Evolutionary conservation across 2,329 filamentous ascomycete species (phyloP).

Genomic region (Colletotrichum caudatum): DNA sequence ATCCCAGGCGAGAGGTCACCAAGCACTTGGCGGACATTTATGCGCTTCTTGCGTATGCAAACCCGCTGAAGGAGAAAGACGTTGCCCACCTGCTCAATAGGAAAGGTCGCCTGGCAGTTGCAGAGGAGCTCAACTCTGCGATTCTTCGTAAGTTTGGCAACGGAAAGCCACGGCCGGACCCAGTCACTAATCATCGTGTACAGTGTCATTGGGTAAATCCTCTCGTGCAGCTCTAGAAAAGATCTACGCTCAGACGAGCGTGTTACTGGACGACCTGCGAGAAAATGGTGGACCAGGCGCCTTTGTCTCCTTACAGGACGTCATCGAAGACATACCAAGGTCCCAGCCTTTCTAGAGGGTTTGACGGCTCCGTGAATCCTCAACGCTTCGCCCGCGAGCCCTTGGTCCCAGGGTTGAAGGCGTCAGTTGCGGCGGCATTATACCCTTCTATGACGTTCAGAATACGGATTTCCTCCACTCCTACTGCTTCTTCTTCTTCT

Average conservation of each 20-base stretch:
- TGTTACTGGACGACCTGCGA: conserved; percentile 84
- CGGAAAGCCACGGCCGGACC: background rate
- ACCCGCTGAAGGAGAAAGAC: conserved; percentile 79
- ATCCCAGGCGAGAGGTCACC: conserved; percentile 76
- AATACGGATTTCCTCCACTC: conserved; percentile 15
- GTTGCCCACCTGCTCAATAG: conserved; percentile 83
- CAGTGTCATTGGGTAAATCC: conserved; percentile 91
- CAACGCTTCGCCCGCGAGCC: background rate
- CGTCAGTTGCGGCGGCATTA: conserved; percentile 27
- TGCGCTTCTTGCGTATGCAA: conserved; percentile 86
- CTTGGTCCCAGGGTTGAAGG: background rate
- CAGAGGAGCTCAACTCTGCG: conserved; percentile 93
- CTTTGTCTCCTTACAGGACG: conserved; percentile 75
- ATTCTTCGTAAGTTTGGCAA: conserved; percentile 78
- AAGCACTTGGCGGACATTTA: conserved; percentile 87
- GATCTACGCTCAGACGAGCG: conserved; percentile 86
- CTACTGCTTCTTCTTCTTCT: background rate
- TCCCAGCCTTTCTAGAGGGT: conserved; percentile 44
- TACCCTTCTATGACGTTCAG: conserved; percentile 31
- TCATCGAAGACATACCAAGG: conserved; percentile 61
- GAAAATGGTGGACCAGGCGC: conserved; percentile 84
- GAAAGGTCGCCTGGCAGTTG: conserved; percentile 80
- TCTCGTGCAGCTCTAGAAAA: conserved; percentile 87
- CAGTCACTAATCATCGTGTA: background rate
- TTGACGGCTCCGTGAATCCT: background rate